Evolutionary conservation across 306 rosid species (phyloP).

Genomic region (Erythrophleum fordii): DNA sequence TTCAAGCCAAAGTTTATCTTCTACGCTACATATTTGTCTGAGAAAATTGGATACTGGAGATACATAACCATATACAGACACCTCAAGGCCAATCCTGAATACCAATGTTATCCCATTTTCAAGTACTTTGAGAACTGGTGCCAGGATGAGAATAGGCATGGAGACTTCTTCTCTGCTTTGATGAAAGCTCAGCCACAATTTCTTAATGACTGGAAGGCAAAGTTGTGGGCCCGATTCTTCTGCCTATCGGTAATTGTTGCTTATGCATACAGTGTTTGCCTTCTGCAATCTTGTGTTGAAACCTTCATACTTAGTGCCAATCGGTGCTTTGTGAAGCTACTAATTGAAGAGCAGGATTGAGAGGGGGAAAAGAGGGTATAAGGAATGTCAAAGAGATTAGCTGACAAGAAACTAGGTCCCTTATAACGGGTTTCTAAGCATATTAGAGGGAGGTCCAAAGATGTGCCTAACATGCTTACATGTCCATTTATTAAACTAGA

Average conservation of each 20-base stretch:
- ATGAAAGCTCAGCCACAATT: slow-evolving; percentile 99
- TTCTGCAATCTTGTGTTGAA: slow-evolving; percentile 19
- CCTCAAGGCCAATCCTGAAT: slow-evolving; percentile 87
- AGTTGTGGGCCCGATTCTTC: slow-evolving; percentile 94
- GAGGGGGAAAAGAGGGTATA: not conserved
- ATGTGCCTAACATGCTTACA: not conserved
- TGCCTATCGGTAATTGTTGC: slow-evolving; percentile 80
- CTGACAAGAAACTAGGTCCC: not conserved
- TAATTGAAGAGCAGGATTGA: not conserved
- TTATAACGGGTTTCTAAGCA: not conserved
- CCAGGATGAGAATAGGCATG: slow-evolving; percentile 98
- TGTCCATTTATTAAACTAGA: not conserved
- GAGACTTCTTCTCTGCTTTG: slow-evolving; percentile 97
- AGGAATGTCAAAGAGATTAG: not conserved
- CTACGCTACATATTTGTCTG: slow-evolving; percentile 96
- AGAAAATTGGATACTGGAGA: slow-evolving; percentile 99
- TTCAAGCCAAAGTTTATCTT: slow-evolving; percentile 98
- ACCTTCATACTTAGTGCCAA: not conserved
- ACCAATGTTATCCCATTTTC: slow-evolving; percentile 95
- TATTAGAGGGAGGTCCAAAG: not conserved
- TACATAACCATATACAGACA: slow-evolving; percentile 97
- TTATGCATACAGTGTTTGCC: not conserved
- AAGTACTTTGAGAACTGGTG: slow-evolving; percentile 99
- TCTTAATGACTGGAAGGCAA: slow-evolving; percentile 99
- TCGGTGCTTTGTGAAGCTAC: slow-evolving; percentile 1